Evolutionary conservation across 1,284 basidiomycete genomes (phyloP).

Genomic region (Cutaneotrichosporon sp.): DNA sequence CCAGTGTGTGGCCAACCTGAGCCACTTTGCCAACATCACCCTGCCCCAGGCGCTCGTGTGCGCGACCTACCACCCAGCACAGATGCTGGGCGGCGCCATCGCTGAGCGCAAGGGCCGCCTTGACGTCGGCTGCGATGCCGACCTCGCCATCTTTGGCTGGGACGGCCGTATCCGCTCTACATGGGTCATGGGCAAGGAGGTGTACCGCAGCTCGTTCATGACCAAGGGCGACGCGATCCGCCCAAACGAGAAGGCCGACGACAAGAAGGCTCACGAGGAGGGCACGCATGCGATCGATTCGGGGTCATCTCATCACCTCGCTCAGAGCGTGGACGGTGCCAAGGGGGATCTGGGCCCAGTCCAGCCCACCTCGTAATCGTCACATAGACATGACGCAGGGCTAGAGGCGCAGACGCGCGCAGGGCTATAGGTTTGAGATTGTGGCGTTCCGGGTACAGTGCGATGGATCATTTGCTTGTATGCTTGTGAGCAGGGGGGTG

Average conservation of each 20-base stretch:
- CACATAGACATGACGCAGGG: no score
- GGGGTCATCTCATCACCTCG: no score
- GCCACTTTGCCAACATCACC: constrained; percentile 71
- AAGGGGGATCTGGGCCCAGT: no score
- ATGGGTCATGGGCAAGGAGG: constrained; percentile 72
- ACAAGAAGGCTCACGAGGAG: not conserved
- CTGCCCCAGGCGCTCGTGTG: constrained; percentile 77
- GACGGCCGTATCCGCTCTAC: constrained; percentile 64
- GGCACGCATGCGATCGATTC: no score
- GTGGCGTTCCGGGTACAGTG: no score
- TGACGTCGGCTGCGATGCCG: constrained; percentile 72
- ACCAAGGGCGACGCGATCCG: constrained; percentile 5
- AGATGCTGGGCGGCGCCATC: constrained; percentile 62
- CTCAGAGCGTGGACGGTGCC: no score
- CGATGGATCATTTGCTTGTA: no score
- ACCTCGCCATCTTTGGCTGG: constrained; percentile 67
- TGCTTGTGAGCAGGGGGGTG: no score
- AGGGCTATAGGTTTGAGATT: no score
- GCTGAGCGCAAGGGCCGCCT: constrained; percentile 72
- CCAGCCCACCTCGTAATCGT: no score
- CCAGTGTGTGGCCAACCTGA: constrained; percentile 77
- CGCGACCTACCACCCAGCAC: constrained; percentile 75
- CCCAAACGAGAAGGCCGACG: not conserved
- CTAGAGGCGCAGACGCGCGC: no score
- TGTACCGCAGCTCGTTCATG: constrained; percentile 49